These are phyloP conservation scores for Microthyrium microscopicum DNA, from an alignment of 2,329 filamentous ascomycete genomes.

Conservation along the genomic window DNA sequence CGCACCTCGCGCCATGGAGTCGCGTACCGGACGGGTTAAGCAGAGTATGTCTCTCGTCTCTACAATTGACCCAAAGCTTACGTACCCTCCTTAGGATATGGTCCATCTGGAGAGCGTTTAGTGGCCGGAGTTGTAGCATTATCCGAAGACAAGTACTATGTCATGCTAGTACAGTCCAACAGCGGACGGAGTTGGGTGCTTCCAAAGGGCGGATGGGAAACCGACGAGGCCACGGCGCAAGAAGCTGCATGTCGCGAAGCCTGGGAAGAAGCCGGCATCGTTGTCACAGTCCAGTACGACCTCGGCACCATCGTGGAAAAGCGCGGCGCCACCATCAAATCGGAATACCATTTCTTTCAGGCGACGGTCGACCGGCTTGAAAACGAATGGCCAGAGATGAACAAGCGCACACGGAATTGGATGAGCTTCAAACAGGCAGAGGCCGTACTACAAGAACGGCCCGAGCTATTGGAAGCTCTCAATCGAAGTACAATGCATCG, in stretches of 20 bases:
- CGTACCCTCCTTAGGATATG: slow-evolving; percentile 51
- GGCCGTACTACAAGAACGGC: slow-evolving; percentile 57
- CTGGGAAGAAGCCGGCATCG: slow-evolving; percentile 94
- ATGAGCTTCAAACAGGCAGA: slow-evolving; percentile 72
- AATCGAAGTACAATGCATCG: slow-evolving; percentile 7
- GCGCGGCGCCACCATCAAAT: slow-evolving; percentile 54
- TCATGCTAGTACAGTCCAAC: slow-evolving; percentile 86
- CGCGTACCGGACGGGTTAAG: slow-evolving; percentile 59
- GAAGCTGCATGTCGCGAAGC: slow-evolving; percentile 77
- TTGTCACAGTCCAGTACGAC: slow-evolving; percentile 68
- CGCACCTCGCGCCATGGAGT: slow-evolving; percentile 42
- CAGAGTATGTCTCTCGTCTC: slow-evolving; percentile 39
- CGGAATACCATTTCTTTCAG: slow-evolving; percentile 69
- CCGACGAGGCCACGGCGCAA: slow-evolving; percentile 73
- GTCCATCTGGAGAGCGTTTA: slow-evolving; percentile 76
- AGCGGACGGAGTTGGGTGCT: slow-evolving; percentile 88
- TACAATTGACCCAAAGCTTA: not conserved
- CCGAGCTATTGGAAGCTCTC: slow-evolving; percentile 77
- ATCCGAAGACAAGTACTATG: slow-evolving; percentile 68
- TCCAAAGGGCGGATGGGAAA: slow-evolving; percentile 95
- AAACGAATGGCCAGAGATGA: slow-evolving; percentile 77
- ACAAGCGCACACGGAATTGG: slow-evolving; percentile 84
- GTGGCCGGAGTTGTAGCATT: slow-evolving; percentile 90
- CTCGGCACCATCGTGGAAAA: slow-evolving; percentile 76
- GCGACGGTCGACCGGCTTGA: slow-evolving; percentile 77